phyloP scores from a whole-genome alignment of 768 basidiomycete species.

The Suillus brevipes region DNA sequence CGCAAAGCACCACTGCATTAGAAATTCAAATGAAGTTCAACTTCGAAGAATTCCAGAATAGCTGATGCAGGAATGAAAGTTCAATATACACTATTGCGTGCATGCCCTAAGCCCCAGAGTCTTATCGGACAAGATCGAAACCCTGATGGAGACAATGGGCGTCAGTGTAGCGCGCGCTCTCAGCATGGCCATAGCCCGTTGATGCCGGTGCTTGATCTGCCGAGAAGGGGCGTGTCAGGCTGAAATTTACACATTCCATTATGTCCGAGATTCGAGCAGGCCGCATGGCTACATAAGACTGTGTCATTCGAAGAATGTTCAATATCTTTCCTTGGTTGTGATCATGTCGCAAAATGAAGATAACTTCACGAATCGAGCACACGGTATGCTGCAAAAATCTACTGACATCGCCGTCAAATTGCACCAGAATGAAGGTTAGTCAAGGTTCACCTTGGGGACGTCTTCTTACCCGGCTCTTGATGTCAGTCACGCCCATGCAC shows the following conservation, averaged over 20 bases:
- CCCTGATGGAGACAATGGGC: neutral
- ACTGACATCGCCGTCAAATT: slow-evolving; percentile 10
- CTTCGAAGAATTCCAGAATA: neutral
- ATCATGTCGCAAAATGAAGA: slow-evolving; percentile 1
- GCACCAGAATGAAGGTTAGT: slow-evolving; percentile 4
- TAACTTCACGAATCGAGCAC: neutral
- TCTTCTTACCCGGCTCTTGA: neutral
- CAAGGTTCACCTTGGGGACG: neutral
- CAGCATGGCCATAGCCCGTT: neutral
- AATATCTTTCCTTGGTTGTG: neutral
- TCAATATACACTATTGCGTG: neutral
- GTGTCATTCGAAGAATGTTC: neutral
- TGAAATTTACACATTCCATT: neutral
- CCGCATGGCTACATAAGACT: neutral
- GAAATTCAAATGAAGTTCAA: neutral
- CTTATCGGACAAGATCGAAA: neutral
- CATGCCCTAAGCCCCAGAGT: neutral
- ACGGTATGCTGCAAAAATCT: slow-evolving; percentile 5
- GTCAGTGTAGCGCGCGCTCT: neutral
- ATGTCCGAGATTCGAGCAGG: neutral
- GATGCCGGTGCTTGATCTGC: neutral
- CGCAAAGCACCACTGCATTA: neutral
- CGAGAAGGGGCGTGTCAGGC: neutral
- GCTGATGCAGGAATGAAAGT: neutral
- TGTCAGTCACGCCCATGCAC: slow-evolving; percentile 7